phyloP scores from a whole-genome alignment of 108 stramenopile genomes.

The Skeletonema marinoi region DNA sequence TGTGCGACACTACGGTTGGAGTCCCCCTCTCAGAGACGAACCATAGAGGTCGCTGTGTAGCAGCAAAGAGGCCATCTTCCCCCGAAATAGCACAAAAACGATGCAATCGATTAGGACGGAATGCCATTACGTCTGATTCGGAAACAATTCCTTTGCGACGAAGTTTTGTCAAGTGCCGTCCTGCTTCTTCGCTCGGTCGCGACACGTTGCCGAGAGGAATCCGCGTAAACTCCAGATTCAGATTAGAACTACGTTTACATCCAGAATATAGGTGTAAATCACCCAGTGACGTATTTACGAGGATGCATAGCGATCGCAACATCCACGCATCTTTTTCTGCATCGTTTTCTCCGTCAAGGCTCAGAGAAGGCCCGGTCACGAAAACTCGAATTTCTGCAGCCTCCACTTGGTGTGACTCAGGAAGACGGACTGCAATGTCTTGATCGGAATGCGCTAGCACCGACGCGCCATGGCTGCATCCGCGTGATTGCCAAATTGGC shows the following conservation, averaged over 20 bases:
- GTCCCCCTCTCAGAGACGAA: conserved; percentile 75
- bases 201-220: conserved; percentile 57
- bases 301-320: conserved; percentile 63
- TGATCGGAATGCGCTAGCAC: conserved; percentile 29
- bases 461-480: conserved; percentile 60
- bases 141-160: conserved; percentile 67
- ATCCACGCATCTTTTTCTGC: conserved; percentile 33
- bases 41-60: conserved; percentile 74
- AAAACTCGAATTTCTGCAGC: conserved; percentile 78
- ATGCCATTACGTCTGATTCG: conserved; percentile 12
- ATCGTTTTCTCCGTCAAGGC: conserved; percentile 3
- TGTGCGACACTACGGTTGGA: conserved; percentile 66
- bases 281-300: conserved; percentile 69
- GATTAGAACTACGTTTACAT: conserved; percentile 14
- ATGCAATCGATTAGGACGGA: conserved; percentile 66
- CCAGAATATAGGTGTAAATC: conserved; percentile 71
- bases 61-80: conserved; percentile 82
- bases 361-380: conserved; percentile 61
- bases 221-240: conserved; percentile 47
- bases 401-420: conserved; percentile 53
- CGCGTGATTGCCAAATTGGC: conserved; percentile 60
- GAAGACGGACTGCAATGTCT: conserved; percentile 31
- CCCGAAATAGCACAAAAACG: conserved; percentile 65
- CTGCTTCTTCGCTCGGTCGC: conserved; percentile 73
- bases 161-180: conserved; percentile 70